Conservation (phyloP, 169 alveolate genomes). For the Cryptosporidium viatorum region DNA sequence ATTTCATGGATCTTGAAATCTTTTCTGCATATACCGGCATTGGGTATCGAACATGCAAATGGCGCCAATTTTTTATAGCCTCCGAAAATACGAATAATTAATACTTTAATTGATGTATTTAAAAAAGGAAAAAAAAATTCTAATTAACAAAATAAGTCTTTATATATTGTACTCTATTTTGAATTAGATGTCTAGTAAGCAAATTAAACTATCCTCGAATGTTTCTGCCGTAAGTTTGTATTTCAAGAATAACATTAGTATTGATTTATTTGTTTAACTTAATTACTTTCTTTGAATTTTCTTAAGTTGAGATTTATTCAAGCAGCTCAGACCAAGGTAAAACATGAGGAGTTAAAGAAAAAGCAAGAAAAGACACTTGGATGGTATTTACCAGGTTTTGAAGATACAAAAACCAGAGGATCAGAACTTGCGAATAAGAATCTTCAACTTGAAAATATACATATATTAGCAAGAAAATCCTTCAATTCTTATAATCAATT, state of each 20-base stretch:
- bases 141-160: neutral
- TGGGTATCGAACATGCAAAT: neutral
- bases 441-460: constrained; percentile 15
- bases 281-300: neutral
- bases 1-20: neutral
- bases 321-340: constrained; percentile 67
- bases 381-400: constrained; percentile 69
- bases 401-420: constrained; percentile 21
- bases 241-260: neutral
- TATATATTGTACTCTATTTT: neutral
- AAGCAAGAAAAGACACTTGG: constrained; percentile 63
- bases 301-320: constrained; percentile 63
- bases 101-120: neutral
- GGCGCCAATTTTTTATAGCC: neutral
- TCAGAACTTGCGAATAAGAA: constrained; percentile 43
- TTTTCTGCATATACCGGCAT: neutral
- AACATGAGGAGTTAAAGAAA: constrained; percentile 46
- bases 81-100: neutral
- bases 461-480: constrained; percentile 35
- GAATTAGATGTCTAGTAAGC: neutral
- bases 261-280: neutral
- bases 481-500: constrained; percentile 24
- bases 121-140: neutral
- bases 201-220: constrained; percentile 28
- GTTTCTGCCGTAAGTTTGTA: constrained; percentile 50